phyloP scores from a whole-genome alignment of 2,329 filamentous ascomycete species.

The Microdochium trichocladiopsis region DNA sequence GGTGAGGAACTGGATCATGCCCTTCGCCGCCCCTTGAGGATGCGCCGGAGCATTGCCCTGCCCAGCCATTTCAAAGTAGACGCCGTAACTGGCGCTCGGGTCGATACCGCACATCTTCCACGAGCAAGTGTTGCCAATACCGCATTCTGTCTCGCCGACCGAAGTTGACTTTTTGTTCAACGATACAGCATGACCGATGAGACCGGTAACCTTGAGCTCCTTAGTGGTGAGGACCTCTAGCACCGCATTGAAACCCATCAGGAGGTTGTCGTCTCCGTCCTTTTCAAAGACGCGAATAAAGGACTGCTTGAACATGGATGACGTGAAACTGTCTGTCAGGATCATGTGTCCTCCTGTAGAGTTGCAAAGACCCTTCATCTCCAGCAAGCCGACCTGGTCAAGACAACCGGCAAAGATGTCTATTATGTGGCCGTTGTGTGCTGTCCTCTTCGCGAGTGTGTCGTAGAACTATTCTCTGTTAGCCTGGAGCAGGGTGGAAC shows the following conservation, averaged over 20 bases:
- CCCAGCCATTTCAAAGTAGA: slow-evolving; percentile 96
- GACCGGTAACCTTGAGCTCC: slow-evolving; percentile 93
- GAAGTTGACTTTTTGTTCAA: slow-evolving; percentile 97
- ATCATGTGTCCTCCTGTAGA: slow-evolving; percentile 98
- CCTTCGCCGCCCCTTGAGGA: slow-evolving; percentile 81
- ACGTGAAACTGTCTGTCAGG: slow-evolving; percentile 94
- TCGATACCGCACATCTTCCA: slow-evolving; percentile 99
- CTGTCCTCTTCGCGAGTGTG: slow-evolving; percentile 82
- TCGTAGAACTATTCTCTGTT: slow-evolving; percentile 72
- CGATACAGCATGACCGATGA: slow-evolving; percentile 94
- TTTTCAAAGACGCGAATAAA: slow-evolving; percentile 97
- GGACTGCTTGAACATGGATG: slow-evolving; percentile 98
- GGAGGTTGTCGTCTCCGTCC: slow-evolving; percentile 84
- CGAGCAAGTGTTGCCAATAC: slow-evolving; percentile 95
- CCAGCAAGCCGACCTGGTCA: slow-evolving; percentile 91
- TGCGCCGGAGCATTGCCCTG: slow-evolving; percentile 74
- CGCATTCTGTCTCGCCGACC: slow-evolving; percentile 95
- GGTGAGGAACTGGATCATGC: slow-evolving; percentile 96
- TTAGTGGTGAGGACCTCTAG: slow-evolving; percentile 96
- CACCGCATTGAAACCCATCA: slow-evolving; percentile 98
- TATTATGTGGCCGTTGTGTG: slow-evolving; percentile 94
- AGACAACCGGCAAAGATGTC: slow-evolving; percentile 97
- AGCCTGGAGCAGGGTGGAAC: slow-evolving; percentile 13
- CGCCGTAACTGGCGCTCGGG: slow-evolving; percentile 83
- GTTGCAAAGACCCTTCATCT: slow-evolving; percentile 97